Percentiles rank a stretch among this genome's conserved stretches.
phyloP scores from a whole-genome alignment of 371 early-diverging fungal genomes.

The Chytridium lagenaria region DNA sequence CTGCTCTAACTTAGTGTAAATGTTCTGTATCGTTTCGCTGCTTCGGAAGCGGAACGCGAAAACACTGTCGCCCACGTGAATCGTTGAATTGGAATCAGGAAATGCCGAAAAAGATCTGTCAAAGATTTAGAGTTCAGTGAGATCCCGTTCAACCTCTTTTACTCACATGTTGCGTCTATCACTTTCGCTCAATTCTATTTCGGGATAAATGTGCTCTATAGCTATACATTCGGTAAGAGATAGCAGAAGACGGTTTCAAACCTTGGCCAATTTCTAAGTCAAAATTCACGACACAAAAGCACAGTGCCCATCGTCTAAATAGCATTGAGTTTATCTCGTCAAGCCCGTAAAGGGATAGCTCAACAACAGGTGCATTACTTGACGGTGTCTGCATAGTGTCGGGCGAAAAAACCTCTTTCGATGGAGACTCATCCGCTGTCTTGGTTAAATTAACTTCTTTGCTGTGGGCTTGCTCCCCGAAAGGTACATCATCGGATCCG shows the following conservation, averaged over 20 bases:
- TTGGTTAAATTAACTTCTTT: too few relatives aligned
- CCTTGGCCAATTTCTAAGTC: conserved; percentile 91
- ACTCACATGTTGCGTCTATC: conserved; percentile 87
- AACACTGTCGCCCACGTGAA: conserved; percentile 89
- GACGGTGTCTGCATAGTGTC: neutral
- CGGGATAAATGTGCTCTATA: conserved; percentile 85
- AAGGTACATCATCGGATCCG: neutral
- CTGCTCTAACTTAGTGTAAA: conserved; percentile 35
- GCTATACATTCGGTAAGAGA: conserved; percentile 51
- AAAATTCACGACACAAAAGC: conserved; percentile 91
- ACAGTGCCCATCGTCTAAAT: conserved; percentile 82
- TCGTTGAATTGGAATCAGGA: conserved; percentile 90
- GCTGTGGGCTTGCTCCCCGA: too few relatives aligned
- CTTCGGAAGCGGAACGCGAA: conserved; percentile 85
- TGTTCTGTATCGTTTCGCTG: conserved; percentile 36
- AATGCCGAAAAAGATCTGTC: conserved; percentile 89
- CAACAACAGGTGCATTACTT: too few relatives aligned
- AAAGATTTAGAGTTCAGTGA: conserved; percentile 13
- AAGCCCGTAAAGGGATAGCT: neutral
- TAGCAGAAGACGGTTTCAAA: conserved; percentile 12
- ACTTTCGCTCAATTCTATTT: conserved; percentile 70
- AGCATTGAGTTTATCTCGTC: neutral
- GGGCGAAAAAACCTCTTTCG: neutral
- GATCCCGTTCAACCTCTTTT: neutral
- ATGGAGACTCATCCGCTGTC: neutral